Conservation (phyloP, 2,329 filamentous ascomycete genomes). For the Fusarium redolens region DNA sequence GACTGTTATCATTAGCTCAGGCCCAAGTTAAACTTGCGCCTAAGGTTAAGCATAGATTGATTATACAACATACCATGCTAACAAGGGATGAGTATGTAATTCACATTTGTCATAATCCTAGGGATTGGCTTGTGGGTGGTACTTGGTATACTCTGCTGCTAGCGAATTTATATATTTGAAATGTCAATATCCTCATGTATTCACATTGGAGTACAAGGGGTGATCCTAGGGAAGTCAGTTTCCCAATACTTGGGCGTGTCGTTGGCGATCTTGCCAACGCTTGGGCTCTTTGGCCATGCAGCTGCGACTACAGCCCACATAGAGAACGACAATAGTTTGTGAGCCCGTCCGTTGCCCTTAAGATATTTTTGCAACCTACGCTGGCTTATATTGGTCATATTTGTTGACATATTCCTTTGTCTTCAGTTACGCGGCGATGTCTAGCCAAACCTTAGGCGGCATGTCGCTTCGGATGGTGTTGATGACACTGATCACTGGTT, state of each 20-base stretch:
- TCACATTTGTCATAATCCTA: no score
- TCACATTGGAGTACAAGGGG: no score
- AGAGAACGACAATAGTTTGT: background rate
- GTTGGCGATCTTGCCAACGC: background rate
- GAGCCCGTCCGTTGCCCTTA: background rate
- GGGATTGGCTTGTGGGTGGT: no score
- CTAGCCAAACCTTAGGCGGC: background rate
- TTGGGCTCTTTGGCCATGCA: background rate
- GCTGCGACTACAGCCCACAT: background rate
- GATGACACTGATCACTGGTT: background rate
- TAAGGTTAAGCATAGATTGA: no score
- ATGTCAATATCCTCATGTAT: no score
- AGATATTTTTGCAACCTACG: background rate
- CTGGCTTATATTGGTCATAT: background rate
- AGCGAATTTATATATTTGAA: no score
- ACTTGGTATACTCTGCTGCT: no score
- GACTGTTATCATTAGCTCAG: no score
- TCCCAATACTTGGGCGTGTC: background rate
- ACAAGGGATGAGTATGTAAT: no score
- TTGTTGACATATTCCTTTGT: background rate
- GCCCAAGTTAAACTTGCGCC: no score
- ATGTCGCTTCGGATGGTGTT: background rate
- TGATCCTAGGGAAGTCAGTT: no score
- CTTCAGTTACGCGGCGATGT: background rate
- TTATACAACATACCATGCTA: no score